Base-by-base conservation (phyloP, 179 eudicot genomes). In the Dionaea muscipula region DNA sequence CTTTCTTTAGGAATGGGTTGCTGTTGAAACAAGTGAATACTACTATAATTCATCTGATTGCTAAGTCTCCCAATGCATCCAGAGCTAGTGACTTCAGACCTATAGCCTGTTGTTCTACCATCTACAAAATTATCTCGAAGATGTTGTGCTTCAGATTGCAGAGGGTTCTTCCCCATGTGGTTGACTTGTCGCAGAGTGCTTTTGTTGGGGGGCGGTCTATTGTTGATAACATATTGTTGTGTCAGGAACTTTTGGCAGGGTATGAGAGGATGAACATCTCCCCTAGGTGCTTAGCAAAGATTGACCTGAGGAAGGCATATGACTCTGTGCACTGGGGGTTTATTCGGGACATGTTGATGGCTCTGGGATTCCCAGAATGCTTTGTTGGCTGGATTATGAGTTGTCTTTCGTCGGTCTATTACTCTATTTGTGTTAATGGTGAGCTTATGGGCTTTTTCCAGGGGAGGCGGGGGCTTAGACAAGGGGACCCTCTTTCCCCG, bases 41-140 rank as follows among this genome's bases (percentile, higher is more conserved):
- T 17, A 22, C 53, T 4, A 3, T 17, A 7, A 8, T 49, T 18
- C 14, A 26, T 52, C 20, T 52, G 2, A 19, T 31, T 28, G 22
- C 40, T 2, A 52, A 52, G 18, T 18, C 18, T 1, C 9, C 17
- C 9, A 2, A n/a, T 31, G 7, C 39, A 22, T 2, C 7, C 2
- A 11, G 0, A 17, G 56, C 26, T 3, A 31, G n/a, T 15, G 56
- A 52, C 27, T 52, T 6, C 13, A 41, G 46, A 18, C 40, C 40
- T 1, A 26, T 31, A 27, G 38, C 39, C 16, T 52, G 40, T 18
- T 52, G 40, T 31, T 26, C 27, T 31, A 31, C 16, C 8, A 17
- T 52, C 1, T 52, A 27, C 22, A 52, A 52, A 31, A 7, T 27
- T 5, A 31, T 52, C 8, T 52, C 56, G 17, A 52, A 52, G 22